These are phyloP conservation scores for Biscogniauxia marginata DNA, from an alignment of 2,329 filamentous ascomycete genomes.

Conservation along the genomic window DNA sequence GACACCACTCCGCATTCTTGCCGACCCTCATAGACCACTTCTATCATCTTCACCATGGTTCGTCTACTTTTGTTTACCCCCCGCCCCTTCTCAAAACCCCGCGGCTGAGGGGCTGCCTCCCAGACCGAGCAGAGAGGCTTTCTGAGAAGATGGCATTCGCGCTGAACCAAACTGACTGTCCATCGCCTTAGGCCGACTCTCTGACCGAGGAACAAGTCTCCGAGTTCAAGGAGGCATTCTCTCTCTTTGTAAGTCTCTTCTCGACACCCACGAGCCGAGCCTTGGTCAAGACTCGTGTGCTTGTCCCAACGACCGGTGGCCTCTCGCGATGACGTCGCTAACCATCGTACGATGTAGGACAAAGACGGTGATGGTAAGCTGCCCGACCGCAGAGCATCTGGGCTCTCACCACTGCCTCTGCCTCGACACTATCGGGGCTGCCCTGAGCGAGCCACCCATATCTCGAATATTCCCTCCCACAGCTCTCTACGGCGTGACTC, in stretches of 20 bases:
- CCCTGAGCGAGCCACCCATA: not conserved
- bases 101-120: constrained; percentile 23
- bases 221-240: constrained; percentile 99
- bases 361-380: constrained; percentile 86
- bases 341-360: constrained; percentile 54
- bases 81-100: constrained; percentile 20
- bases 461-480: not conserved
- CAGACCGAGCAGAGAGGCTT: constrained; percentile 13
- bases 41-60: constrained; percentile 16
- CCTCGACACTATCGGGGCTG: not conserved
- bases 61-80: constrained; percentile 10
- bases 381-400: constrained; percentile 2
- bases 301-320: not conserved
- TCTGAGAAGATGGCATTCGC: constrained; percentile 3
- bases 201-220: constrained; percentile 99
- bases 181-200: constrained; percentile 75
- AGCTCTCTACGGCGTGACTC: not conserved
- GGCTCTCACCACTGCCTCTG: not conserved
- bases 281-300: not conserved
- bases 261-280: constrained; percentile 5
- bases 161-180: constrained; percentile 18
- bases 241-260: constrained; percentile 82
- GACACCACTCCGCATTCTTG: not conserved
- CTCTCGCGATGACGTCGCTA: constrained; percentile 22
- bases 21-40: constrained; percentile 3